Evolutionary conservation across 2,329 filamentous ascomycete genomes (phyloP).

Genomic region (Aspergillus sp.): DNA sequence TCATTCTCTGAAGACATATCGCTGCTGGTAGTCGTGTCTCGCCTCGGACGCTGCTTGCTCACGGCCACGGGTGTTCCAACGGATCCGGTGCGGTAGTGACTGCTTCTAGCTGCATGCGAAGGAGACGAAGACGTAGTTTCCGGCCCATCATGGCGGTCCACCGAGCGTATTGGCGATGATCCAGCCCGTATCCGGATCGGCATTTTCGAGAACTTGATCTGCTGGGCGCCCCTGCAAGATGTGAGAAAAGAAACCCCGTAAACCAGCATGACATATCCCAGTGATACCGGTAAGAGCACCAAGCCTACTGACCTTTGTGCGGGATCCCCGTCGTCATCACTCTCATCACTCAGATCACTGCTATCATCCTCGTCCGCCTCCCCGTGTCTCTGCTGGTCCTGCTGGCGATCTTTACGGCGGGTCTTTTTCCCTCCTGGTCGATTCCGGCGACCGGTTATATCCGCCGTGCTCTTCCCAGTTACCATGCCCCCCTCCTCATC

Average conservation of each 20-base stretch:
- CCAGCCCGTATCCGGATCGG: conserved; percentile 76
- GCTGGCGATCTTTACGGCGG: conserved; percentile 31
- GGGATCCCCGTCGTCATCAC: conserved; percentile 51
- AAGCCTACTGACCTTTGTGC: conserved; percentile 22
- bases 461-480: conserved; percentile 47
- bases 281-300: no score
- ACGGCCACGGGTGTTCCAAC: conserved; percentile 46
- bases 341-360: conserved; percentile 57
- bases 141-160: conserved; percentile 34
- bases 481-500: conserved; percentile 57
- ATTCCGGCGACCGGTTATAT: conserved; percentile 44
- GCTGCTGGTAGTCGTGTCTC: conserved; percentile 57
- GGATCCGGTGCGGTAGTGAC: conserved; percentile 45
- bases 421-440: conserved; percentile 22
- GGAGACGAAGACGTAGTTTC: conserved; percentile 49
- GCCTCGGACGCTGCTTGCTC: conserved; percentile 43
- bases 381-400: conserved; percentile 42
- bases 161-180: conserved; percentile 68
- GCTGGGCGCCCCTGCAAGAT: conserved; percentile 58
- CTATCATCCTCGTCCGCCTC: conserved; percentile 56
- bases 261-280: no score
- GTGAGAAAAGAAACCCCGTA: conserved; percentile 10
- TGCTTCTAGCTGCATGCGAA: conserved; percentile 39
- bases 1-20: conserved; percentile 60
- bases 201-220: conserved; percentile 96